Evolutionary conservation across 345 rosid genomes (phyloP).

Genomic region (Viola odorata): DNA sequence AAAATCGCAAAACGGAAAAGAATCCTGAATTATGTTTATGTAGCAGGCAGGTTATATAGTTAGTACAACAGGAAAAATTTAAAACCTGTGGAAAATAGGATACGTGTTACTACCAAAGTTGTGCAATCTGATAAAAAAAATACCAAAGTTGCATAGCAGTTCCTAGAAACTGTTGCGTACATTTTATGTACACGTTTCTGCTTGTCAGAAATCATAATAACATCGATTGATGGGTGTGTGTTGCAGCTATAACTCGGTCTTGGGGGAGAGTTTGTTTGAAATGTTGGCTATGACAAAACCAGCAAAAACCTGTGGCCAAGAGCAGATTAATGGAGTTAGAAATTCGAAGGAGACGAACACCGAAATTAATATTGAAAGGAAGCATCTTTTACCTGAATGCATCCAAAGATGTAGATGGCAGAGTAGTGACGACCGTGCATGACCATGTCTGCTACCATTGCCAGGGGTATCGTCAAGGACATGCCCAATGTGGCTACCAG

Average conservation of each 20-base stretch:
- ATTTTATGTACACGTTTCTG: too few species aligned
- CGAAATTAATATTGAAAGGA: background rate
- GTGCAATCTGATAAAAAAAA: too few species aligned
- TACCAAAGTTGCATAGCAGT: too few species aligned
- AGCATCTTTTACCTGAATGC: conserved; percentile 48
- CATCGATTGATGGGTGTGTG: too few species aligned
- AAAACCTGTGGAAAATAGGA: too few species aligned
- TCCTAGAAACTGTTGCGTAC: too few species aligned
- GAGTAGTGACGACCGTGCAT: conserved; percentile 70
- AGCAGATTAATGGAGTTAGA: conserved; percentile 1
- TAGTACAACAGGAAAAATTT: too few species aligned
- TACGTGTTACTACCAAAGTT: too few species aligned
- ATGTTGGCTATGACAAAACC: conserved; percentile 52
- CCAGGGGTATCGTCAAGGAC: conserved; percentile 80
- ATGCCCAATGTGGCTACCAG: conserved; percentile 69
- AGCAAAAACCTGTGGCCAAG: conserved; percentile 46
- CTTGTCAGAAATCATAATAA: too few species aligned
- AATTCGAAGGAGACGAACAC: background rate
- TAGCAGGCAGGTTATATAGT: too few species aligned
- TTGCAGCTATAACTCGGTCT: conserved; percentile 20
- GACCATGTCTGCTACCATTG: conserved; percentile 84
- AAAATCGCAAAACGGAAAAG: too few species aligned
- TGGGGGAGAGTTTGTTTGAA: conserved; percentile 27
- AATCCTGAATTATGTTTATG: too few species aligned
- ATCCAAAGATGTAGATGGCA: conserved; percentile 59